Evolutionary conservation across 352 stramenopile species (phyloP).

Genomic region (Globisporangium uncinulatum): DNA sequence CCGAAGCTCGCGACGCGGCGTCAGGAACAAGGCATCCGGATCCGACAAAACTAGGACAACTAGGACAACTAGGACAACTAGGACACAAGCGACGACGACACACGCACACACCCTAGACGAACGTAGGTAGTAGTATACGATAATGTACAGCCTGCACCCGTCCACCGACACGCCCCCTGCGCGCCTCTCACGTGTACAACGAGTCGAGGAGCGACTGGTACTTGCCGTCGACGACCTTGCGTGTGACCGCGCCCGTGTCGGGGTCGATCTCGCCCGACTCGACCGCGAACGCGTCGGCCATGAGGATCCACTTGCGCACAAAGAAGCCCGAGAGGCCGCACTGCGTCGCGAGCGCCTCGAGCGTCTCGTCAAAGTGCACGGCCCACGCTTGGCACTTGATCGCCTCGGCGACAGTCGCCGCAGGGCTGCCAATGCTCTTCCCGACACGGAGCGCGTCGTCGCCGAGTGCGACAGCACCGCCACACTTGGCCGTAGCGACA

Average conservation of each 20-base stretch:
- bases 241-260: constrained; percentile 53
- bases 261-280: constrained; percentile 68
- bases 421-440: constrained; percentile 26
- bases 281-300: constrained; percentile 57
- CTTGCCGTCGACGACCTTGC: constrained; percentile 58
- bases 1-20: constrained; percentile 29
- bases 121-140: constrained; percentile 11
- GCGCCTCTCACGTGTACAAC: constrained; percentile 54
- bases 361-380: constrained; percentile 62
- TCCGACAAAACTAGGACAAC: constrained; percentile 50
- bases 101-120: background rate
- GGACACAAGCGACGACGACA: background rate
- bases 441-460: constrained; percentile 45
- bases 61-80: background rate
- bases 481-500: constrained; percentile 3
- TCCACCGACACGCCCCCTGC: background rate
- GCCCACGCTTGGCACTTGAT: constrained; percentile 69
- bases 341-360: constrained; percentile 39
- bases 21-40: constrained; percentile 82
- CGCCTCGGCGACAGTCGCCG: constrained; percentile 50
- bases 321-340: constrained; percentile 56
- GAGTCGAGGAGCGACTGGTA: constrained; percentile 72
- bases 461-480: constrained; percentile 19
- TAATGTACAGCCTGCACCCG: constrained; percentile 16
- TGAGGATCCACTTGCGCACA: constrained; percentile 79